phyloP scores from a whole-genome alignment of 2,329 filamentous ascomycete species.

The Fusarium citri region DNA sequence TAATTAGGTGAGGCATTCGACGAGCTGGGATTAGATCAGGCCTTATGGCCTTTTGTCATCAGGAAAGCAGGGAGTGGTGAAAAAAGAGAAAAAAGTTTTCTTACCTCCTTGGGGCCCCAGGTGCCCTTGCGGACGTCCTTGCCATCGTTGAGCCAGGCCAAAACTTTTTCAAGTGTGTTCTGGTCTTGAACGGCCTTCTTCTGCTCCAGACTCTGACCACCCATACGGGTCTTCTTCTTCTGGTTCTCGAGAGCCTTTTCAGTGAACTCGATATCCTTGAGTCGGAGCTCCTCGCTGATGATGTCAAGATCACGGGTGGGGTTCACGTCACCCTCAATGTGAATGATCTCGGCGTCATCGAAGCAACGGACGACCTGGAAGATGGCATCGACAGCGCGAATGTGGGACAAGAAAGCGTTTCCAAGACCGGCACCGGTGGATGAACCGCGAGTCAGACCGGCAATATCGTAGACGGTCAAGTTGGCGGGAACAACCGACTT shows the following conservation, averaged over 20 bases:
- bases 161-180: slow-evolving; percentile 89
- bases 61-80: slow-evolving; percentile 61
- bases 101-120: slow-evolving; percentile 96
- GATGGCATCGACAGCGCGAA: slow-evolving; percentile 97
- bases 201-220: slow-evolving; percentile 95
- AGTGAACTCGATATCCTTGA: slow-evolving; percentile 98
- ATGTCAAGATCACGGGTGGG: slow-evolving; percentile 94
- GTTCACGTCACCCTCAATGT: slow-evolving; percentile 99
- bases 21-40: slow-evolving; percentile 99
- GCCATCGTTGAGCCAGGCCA: slow-evolving; percentile 84
- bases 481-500: slow-evolving; percentile 98
- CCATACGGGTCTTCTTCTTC: slow-evolving; percentile 93
- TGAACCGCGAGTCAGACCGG: slow-evolving; percentile 92
- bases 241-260: slow-evolving; percentile 94
- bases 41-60: slow-evolving; percentile 97
- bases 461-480: slow-evolving; percentile 98
- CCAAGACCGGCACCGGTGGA: slow-evolving; percentile 98
- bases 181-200: slow-evolving; percentile 98
- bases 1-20: slow-evolving; percentile 85
- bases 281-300: slow-evolving; percentile 93
- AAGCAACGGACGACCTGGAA: slow-evolving; percentile 98
- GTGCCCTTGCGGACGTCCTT: slow-evolving; percentile 93
- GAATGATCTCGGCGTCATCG: slow-evolving; percentile 99
- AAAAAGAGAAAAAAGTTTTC: slow-evolving; percentile 48
- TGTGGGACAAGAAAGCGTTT: slow-evolving; percentile 98